Base-by-base conservation (phyloP, 2,329 filamentous ascomycete species). In the Neonectria neomacrospora region DNA sequence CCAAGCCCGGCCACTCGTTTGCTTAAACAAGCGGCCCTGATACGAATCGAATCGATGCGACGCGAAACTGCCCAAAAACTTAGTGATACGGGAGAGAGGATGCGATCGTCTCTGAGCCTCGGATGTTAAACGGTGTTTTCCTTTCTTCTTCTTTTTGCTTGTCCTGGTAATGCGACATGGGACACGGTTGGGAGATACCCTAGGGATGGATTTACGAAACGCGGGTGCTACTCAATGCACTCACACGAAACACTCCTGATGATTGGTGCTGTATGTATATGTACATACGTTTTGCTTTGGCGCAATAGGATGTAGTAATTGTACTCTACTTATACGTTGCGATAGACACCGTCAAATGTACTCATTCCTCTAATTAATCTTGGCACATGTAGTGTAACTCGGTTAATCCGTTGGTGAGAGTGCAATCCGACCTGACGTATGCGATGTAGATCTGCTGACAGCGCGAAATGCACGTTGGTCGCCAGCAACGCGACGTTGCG, bases 1-100 rank as follows among this genome's bases (percentile, higher is more conserved):
- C 70, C 61, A 73, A 74, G 70, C 64, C 72, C 14, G 64, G 63
- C 48, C 63, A 67, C 56, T 64, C 65, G 18, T 60, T 66, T 51
- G 70, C 57, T 34, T 72, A 58, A 61, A 18, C 2, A 16, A 28
- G 16, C 12, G 16, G 26, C 9, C 20, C 37, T n/a, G 34, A 55
- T 32, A 39, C 37, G 48, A 50, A 55, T 42, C 42, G 54, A 56
- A 30, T 54, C 37, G 34, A 37, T 45, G 58, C 54, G 47, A 56
- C 30, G 23, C 26, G 22, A 34, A 42, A 52, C 30, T 23, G 26
- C 22, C 16, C 37, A 44, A 54, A 47, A 47, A 37, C 32, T 23
- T 50, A 12, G 22, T 22, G 51, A 39, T 20, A 10, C 37, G 56
- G 39, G 28, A 10, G 26, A 9, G 42, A 56, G 41, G 12, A 39